phyloP scores from a whole-genome alignment of 2,329 filamentous ascomycete genomes.

The Pseudocercospora cruenta region DNA sequence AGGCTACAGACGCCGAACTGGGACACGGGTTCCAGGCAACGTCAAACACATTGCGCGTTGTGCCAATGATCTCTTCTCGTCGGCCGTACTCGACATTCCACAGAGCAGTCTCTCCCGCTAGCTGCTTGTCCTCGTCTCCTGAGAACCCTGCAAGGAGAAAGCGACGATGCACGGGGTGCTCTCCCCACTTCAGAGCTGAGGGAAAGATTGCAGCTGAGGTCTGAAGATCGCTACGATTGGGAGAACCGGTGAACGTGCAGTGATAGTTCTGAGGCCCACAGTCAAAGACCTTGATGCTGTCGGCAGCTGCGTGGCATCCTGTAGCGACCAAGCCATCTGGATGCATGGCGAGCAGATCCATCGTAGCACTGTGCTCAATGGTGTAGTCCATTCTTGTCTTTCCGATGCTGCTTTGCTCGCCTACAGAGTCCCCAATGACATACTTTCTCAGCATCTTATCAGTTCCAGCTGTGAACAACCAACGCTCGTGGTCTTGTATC shows the following conservation, averaged over 20 bases:
- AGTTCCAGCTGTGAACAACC: conserved; percentile 52
- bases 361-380: conserved; percentile 51
- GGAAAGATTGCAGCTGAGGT: conserved; percentile 42
- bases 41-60: conserved; percentile 61
- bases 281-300: conserved; percentile 29
- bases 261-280: conserved; percentile 6
- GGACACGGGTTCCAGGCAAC: conserved; percentile 59
- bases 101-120: conserved; percentile 56
- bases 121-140: conserved; percentile 42
- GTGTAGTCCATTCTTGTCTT: conserved; percentile 22
- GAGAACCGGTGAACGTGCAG: conserved; percentile 22
- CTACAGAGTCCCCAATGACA: conserved; percentile 18
- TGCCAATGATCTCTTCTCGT: conserved; percentile 48
- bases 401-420: conserved; percentile 10
- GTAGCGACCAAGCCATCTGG: conserved; percentile 28
- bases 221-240: conserved; percentile 27
- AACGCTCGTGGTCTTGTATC: conserved; percentile 27
- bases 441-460: conserved; percentile 54
- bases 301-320: conserved; percentile 22
- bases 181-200: conserved; percentile 55
- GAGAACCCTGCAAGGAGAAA: conserved; percentile 61
- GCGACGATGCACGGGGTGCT: conserved; percentile 40
- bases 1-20: conserved; percentile 43
- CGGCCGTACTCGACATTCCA: conserved; percentile 55
- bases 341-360: conserved; percentile 54